These are phyloP conservation scores for barrel medic (Medicago truncatula) DNA, from an alignment of 306 rosid genomes.

Conservation along the genomic window DNA sequence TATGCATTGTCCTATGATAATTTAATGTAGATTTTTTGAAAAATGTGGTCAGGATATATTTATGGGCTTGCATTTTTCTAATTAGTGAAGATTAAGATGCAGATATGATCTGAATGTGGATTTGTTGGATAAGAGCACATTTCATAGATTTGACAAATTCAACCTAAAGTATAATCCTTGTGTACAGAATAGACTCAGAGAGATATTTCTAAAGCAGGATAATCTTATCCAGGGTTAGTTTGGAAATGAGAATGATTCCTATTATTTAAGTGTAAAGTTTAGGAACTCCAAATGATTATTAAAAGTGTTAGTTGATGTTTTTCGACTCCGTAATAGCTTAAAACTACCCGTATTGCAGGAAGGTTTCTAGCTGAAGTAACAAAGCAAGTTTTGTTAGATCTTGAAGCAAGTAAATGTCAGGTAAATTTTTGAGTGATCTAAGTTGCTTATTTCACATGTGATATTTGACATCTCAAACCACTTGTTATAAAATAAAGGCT, in stretches of 20 bases:
- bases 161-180: slow-evolving; percentile 94
- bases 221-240: slow-evolving; percentile 90
- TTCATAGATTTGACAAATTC: slow-evolving; percentile 95
- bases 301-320: slow-evolving; percentile 32
- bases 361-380: slow-evolving; percentile 89
- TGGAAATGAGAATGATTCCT: slow-evolving; percentile 27
- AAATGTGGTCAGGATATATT: neutral
- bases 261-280: slow-evolving; percentile 21
- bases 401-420: slow-evolving; percentile 90
- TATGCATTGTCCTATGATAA: slow-evolving; percentile 39
- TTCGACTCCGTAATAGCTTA: slow-evolving; percentile 34
- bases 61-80: slow-evolving; percentile 40
- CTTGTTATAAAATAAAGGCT: slow-evolving; percentile 35
- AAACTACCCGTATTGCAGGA: slow-evolving; percentile 57
- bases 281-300: slow-evolving; percentile 34
- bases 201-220: slow-evolving; percentile 93
- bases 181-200: slow-evolving; percentile 94
- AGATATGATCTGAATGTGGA: slow-evolving; percentile 87
- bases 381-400: slow-evolving; percentile 78
- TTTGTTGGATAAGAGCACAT: slow-evolving; percentile 88
- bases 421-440: slow-evolving; percentile 42
- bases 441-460: neutral
- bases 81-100: slow-evolving; percentile 38
- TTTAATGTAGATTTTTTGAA: slow-evolving; percentile 20
- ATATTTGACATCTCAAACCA: slow-evolving; percentile 29